A percentile compares a stretch with the other conserved stretches of the same genome.
Conservation (phyloP, 208 protist species). For the Naegleria fowleri region DNA sequence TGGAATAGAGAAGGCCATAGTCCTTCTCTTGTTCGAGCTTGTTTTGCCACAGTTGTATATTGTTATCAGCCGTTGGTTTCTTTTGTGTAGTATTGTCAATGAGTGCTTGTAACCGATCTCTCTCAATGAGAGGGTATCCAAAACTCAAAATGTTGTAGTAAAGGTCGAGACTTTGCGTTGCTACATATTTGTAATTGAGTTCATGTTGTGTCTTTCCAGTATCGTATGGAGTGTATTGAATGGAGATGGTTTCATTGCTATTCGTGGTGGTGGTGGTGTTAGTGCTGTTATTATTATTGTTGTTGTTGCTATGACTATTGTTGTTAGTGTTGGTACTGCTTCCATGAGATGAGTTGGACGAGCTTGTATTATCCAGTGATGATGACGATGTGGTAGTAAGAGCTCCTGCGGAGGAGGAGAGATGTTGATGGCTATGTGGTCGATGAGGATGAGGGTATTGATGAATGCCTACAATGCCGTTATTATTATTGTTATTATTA, state of each 20-base stretch:
- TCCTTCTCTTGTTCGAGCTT: not conserved
- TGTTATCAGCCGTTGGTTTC: not conserved
- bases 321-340: no score
- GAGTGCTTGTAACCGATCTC: not conserved
- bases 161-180: not conserved
- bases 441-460: no score
- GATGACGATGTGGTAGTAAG: no score
- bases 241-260: not conserved
- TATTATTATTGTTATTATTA: no score
- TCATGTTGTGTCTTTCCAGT: not conserved
- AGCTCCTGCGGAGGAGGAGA: no score
- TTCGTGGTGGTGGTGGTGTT: no score
- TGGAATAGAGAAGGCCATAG: not conserved
- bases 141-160: not conserved
- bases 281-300: no score
- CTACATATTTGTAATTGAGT: slow-evolving; percentile 4
- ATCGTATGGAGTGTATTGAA: not conserved
- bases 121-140: not conserved
- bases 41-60: not conserved
- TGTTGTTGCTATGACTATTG: no score
- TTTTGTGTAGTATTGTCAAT: not conserved
- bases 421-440: no score
- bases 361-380: no score
- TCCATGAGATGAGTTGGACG: no score
- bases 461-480: no score